Evolutionary conservation across 176 grass and related monocot genomes (phyloP), one percentile per base, ranked within the genome.

Genomic region (Oryza rufipogon): DNA sequence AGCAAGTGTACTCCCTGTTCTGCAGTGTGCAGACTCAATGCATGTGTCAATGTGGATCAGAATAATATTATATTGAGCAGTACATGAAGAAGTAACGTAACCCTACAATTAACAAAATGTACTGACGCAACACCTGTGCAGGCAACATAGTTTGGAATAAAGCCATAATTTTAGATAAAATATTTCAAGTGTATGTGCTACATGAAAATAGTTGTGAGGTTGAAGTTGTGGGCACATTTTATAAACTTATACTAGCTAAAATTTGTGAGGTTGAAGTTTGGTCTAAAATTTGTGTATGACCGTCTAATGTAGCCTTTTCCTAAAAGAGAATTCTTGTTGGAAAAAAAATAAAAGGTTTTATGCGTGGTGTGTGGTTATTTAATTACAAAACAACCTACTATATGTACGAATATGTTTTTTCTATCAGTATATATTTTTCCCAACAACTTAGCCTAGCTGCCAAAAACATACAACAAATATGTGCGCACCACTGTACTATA

Each of bases 381-480:
- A 39, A 39, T 39, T 39, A 39, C 38, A 39, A 39, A 7, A 49
- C 47, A 49, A 49, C 38, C 38, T 39, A 11, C 10, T 13, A 49
- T 36, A 36, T 49, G 47, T 49, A 49, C 47, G 12, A 49, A 12
- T 14, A 3, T 2, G 28, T 14, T 47, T 47, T 49, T 13, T 34
- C 46, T 49, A 48, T 7, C 28, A 30, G 28, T 49, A 48, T 12
- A 70, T 11, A 20, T 58, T 20, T 58, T 56, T 58, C 1, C 54
- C 54, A 58, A 58, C 48, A 5, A 44, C 47, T 49, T 49, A 13
- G 2, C 54, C 48, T 56, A 67, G 48, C 56, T 82, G 45, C 83
- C 78, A 90, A 78, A 56, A 74, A 79, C 84, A 79, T 83, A 79
- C 60, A 86, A 90, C 73, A 74, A 86, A 23, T 64, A 23, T 66